phyloP scores from a whole-genome alignment of 2,329 filamentous ascomycete genomes.

The Aspergillus japonicus region DNA sequence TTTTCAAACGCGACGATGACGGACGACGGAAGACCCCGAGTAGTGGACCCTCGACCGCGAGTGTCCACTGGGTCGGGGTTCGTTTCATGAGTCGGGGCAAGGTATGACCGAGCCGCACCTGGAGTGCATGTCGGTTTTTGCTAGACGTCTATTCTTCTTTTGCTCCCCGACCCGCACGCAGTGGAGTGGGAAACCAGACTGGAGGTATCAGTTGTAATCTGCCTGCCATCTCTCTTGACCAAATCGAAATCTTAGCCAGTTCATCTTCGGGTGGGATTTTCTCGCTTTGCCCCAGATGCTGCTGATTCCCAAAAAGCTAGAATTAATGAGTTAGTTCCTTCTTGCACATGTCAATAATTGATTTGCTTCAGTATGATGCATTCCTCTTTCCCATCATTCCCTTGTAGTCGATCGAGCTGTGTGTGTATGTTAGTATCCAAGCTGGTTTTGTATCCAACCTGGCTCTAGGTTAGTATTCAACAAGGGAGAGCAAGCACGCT shows the following conservation, averaged over 20 bases:
- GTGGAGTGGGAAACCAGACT: slow-evolving; percentile 2
- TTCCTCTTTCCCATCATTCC: no score
- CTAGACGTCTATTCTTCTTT: slow-evolving; percentile 1
- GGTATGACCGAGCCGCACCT: slow-evolving; percentile 8
- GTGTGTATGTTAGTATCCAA: no score
- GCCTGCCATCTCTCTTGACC: not conserved
- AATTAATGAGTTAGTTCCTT: slow-evolving; percentile 24
- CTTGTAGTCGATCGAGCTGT: no score
- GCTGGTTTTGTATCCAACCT: no score
- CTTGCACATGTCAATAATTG: not conserved
- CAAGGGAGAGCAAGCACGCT: no score
- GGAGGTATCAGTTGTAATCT: not conserved
- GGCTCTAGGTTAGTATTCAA: no score
- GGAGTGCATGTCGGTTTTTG: slow-evolving; percentile 3
- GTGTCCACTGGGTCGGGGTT: slow-evolving; percentile 2
- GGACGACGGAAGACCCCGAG: not conserved
- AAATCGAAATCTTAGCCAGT: not conserved
- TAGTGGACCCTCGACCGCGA: slow-evolving; percentile 7
- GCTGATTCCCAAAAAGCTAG: slow-evolving; percentile 23
- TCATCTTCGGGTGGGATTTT: slow-evolving; percentile 16
- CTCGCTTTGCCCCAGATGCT: slow-evolving; percentile 14
- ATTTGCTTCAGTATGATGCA: not conserved
- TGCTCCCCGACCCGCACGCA: not conserved
- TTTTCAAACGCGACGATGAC: slow-evolving; percentile 8
- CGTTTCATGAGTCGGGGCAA: slow-evolving; percentile 8